Conservation (phyloP, 352 stramenopile genomes). For the Peronospora farinosa region DNA sequence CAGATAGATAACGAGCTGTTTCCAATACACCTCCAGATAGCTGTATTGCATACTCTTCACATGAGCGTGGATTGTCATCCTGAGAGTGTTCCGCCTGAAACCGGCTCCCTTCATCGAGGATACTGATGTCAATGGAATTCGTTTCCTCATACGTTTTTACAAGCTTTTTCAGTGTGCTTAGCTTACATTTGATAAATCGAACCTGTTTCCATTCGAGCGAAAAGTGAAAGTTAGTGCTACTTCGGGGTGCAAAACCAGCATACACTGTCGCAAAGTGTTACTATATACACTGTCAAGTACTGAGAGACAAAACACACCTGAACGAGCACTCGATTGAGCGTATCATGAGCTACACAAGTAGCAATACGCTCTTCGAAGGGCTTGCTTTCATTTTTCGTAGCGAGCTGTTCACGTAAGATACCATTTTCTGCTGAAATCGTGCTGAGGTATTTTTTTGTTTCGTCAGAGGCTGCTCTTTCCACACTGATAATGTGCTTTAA, state of each 20-base stretch:
- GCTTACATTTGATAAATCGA: slow-evolving; percentile 20
- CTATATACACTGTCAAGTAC: neutral
- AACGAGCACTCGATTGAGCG: slow-evolving; percentile 15
- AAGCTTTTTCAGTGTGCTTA: slow-evolving; percentile 28
- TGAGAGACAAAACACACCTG: slow-evolving; percentile 9
- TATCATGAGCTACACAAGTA: slow-evolving; percentile 12
- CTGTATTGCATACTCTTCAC: slow-evolving; percentile 7
- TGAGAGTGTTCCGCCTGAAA: slow-evolving; percentile 2
- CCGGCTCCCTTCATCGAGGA: slow-evolving; percentile 21
- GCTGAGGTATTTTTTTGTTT: slow-evolving; percentile 11
- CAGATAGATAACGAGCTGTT: slow-evolving; percentile 14
- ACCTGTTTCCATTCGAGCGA: slow-evolving; percentile 15
- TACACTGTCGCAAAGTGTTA: neutral
- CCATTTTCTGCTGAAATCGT: slow-evolving; percentile 13
- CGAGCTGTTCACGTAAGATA: slow-evolving; percentile 15
- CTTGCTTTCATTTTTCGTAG: slow-evolving; percentile 1
- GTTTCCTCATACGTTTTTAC: slow-evolving; percentile 32
- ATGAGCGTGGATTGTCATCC: slow-evolving; percentile 10
- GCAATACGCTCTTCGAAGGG: neutral
- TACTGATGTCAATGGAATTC: slow-evolving; percentile 30
- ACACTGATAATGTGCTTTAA: slow-evolving; percentile 18
- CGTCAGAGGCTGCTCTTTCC: slow-evolving; percentile 10
- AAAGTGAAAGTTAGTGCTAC: neutral
- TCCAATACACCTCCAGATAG: slow-evolving; percentile 20
- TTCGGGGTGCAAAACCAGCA: neutral